Base-by-base conservation (phyloP, 2,329 filamentous ascomycete genomes). In the Aspergillus costaricaensis region DNA sequence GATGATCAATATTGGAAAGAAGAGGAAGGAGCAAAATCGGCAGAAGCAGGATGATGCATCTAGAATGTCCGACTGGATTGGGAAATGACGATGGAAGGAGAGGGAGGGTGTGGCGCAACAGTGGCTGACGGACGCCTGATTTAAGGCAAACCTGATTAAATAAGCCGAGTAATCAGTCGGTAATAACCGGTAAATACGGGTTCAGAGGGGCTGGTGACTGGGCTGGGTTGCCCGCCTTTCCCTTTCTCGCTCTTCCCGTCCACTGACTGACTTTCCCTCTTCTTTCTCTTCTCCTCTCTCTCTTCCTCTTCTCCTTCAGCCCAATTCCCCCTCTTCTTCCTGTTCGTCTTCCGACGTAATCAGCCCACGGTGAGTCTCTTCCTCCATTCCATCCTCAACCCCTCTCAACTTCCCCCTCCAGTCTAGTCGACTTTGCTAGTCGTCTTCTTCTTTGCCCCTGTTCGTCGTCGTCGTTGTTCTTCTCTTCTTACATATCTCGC, bases 341-440 rank as follows among this genome's bases (percentile, higher is more conserved):
- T 54, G 64, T 61, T 65, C 64, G 44, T 65, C 62, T 63, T 81
- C 70, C 79, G 79, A 66, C 66, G 63, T 67, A 68, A 65, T 67
- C 61, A 64, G 55, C 47, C 59, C 23, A 19, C 39, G 61, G 58
- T 65, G 39, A 63, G 63, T 64, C 39, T 57, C 51, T 60, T 53
- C 58, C 43, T 54, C 15, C 44, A 27, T 55, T 53, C 57, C 19
- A 38, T 23, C 21, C 59, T 36, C 32, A 36, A 62, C 64, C 56
- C 48, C 53, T 49, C 48, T 55, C 41, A 57, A 58, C 25, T 47
- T 61, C 58, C 50, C 54, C 57, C 53, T 53, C 54, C 55, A 30
- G 32, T 62, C 41, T 54, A 23, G 25, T 50, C 25, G 39, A 27
- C 55, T 43, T 44, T 19, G 43, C 7, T 57, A 38, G 32, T 36